Conservation (phyloP, 2,329 filamentous ascomycete genomes). For the Fusarium sp. region DNA sequence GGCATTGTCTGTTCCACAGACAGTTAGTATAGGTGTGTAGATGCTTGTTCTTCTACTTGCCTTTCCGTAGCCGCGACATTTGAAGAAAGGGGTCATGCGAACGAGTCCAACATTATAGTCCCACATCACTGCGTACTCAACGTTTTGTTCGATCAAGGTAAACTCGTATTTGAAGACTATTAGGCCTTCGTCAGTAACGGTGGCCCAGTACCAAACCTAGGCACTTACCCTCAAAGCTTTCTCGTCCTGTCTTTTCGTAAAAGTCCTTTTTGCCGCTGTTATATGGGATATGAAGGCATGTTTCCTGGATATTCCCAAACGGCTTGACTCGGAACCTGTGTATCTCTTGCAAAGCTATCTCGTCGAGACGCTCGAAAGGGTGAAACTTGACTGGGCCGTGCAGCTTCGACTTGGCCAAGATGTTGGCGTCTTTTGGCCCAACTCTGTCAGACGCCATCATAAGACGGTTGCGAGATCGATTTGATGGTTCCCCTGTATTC, state of each 20-base stretch:
- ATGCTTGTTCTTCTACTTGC: slow-evolving; percentile 58
- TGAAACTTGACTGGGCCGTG: slow-evolving; percentile 79
- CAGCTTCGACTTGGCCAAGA: slow-evolving; percentile 66
- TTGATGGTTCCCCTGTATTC: slow-evolving; percentile 19
- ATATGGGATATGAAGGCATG: slow-evolving; percentile 86
- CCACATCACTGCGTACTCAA: slow-evolving; percentile 87
- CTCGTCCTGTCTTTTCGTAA: slow-evolving; percentile 84
- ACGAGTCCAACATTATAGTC: slow-evolving; percentile 96
- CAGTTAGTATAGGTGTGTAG: slow-evolving; percentile 21
- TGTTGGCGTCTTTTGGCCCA: slow-evolving; percentile 62
- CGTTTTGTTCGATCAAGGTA: slow-evolving; percentile 73
- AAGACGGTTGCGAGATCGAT: slow-evolving; percentile 6
- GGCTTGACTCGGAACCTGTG: slow-evolving; percentile 75
- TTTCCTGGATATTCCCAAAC: slow-evolving; percentile 70
- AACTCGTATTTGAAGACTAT: slow-evolving; percentile 73
- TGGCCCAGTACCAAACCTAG: slow-evolving; percentile 1
- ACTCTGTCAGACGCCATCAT: slow-evolving; percentile 27
- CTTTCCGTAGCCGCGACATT: slow-evolving; percentile 88
- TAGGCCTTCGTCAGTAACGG: slow-evolving; percentile 23
- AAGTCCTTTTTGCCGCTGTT: slow-evolving; percentile 95
- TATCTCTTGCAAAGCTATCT: slow-evolving; percentile 68
- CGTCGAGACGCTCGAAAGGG: slow-evolving; percentile 77
- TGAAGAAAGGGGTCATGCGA: slow-evolving; percentile 94
- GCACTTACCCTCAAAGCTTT: slow-evolving; percentile 84
- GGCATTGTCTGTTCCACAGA: slow-evolving; percentile 78